These are phyloP conservation scores for Clonostachys sp. DNA, from an alignment of 2,329 filamentous ascomycete genomes.

Conservation along the genomic window DNA sequence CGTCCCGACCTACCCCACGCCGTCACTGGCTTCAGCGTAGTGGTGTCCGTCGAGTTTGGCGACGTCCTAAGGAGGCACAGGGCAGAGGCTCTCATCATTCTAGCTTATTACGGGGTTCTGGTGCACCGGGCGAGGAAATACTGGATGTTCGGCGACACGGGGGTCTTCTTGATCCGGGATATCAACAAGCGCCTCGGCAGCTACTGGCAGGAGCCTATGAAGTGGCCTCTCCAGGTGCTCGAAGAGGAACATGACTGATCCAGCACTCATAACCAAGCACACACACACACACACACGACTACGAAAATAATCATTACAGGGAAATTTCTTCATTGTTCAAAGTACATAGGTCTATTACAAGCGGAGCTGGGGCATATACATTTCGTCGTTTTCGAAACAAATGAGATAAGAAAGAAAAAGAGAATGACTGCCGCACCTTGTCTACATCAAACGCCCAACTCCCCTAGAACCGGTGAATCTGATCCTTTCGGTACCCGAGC, in stretches of 20 bases:
- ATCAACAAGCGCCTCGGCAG: constrained; percentile 22
- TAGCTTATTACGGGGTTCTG: constrained; percentile 44
- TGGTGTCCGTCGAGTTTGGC: constrained; percentile 23
- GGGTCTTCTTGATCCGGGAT: constrained; percentile 20
- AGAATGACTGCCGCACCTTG: background rate
- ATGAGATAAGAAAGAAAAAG: too few species aligned
- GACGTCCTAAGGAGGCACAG: constrained; percentile 24
- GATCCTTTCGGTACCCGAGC: constrained; percentile 51
- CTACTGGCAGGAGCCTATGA: constrained; percentile 23
- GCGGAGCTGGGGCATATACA: too few species aligned
- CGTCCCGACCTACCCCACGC: constrained; percentile 17
- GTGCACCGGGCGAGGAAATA: constrained; percentile 31
- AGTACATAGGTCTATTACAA: too few species aligned
- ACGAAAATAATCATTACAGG: too few species aligned
- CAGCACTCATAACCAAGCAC: too few species aligned
- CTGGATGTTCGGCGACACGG: constrained; percentile 32
- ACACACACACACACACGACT: too few species aligned
- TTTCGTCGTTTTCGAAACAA: too few species aligned
- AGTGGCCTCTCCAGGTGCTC: constrained; percentile 24
- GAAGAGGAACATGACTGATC: constrained; percentile 14
- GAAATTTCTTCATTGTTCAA: too few species aligned
- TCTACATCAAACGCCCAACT: background rate
- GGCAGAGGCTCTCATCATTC: constrained; percentile 36
- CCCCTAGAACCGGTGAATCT: constrained; percentile 53
- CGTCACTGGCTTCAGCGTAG: constrained; percentile 22